Base-by-base conservation (phyloP, 176 grass and related monocot species). In the Oryza rufipogon region DNA sequence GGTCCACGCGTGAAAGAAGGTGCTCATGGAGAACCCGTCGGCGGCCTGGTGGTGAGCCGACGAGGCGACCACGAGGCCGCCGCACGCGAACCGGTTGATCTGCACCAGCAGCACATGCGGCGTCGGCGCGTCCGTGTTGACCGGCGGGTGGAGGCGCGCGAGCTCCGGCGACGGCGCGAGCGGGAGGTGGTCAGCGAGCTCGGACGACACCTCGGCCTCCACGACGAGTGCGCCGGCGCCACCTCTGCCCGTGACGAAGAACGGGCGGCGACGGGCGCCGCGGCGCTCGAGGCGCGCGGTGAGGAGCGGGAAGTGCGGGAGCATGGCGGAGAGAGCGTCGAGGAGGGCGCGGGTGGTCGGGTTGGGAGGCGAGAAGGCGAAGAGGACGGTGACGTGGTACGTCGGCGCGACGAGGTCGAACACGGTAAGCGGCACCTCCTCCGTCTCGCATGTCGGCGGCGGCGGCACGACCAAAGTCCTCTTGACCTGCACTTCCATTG, bases 61-160 rank as follows among this genome's bases (percentile, higher is more conserved):
- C 7, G 81, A 39, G 11, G 82, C 86, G 83, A 94, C 1, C 3
- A 88, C 80, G 41, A 91, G 71, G 6, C 92, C 89, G 12, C 92
- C 92, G 66, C 89, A 91, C 4, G 66, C 45, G 51, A 90, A 94
- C 1, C 86, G 85, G 80, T 82, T 94, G 48, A 94, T 71, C 86
- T 94, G 92, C 17, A 94, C 54, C 25, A 73, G 30, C 60, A 91
- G 64, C 75, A 84, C 2, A 44, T 88, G 82, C 2, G 0, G 49
- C 2, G 32, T 22, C 23, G 14, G 39, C 11, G 46, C 46, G 14
- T 9, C 78, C 11, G 46, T 11, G 12, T 14, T 48, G 23, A 52
- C 25, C 1, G 34, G 17, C 11, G 41, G 74, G 79, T 93, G 75
- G 2, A 91, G 88, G 16, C 17, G 42, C 23, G 7, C 23, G 48